Evolutionary conservation across 805 yeast genomes (phyloP).

Genomic region (Myxozyma nipponensis): DNA sequence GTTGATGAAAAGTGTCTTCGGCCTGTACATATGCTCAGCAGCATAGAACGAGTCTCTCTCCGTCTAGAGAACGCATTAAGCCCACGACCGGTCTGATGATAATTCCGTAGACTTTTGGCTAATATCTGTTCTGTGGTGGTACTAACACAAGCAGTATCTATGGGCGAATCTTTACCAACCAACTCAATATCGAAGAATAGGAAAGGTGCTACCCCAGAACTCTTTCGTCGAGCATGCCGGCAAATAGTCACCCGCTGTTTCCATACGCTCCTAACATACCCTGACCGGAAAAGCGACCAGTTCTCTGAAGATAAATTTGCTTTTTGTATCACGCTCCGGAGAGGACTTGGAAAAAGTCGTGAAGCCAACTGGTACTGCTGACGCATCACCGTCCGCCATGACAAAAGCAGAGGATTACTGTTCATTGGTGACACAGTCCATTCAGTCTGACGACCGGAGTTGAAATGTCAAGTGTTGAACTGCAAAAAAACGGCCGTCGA

Average conservation of each 20-base stretch:
- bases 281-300: background rate
- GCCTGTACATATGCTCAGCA: background rate
- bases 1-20: background rate
- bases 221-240: background rate
- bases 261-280: background rate
- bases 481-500: too few species aligned
- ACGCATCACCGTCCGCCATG: background rate
- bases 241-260: background rate
- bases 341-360: constrained; percentile 1
- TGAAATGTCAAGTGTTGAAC: background rate
- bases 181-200: background rate
- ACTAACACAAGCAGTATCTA: background rate
- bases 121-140: background rate
- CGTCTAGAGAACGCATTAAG: too few species aligned
- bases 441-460: too few species aligned
- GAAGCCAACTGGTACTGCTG: background rate
- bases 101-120: background rate
- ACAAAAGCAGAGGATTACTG: too few species aligned
- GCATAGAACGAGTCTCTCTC: too few species aligned
- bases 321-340: background rate
- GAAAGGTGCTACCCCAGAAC: constrained; percentile 2
- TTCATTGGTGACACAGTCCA: too few species aligned
- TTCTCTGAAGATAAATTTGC: background rate
- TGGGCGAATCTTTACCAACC: background rate
- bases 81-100: too few species aligned